Evolutionary conservation across 345 rosid genomes (phyloP).

Genomic region (Psidium friedrichsthalianum): DNA sequence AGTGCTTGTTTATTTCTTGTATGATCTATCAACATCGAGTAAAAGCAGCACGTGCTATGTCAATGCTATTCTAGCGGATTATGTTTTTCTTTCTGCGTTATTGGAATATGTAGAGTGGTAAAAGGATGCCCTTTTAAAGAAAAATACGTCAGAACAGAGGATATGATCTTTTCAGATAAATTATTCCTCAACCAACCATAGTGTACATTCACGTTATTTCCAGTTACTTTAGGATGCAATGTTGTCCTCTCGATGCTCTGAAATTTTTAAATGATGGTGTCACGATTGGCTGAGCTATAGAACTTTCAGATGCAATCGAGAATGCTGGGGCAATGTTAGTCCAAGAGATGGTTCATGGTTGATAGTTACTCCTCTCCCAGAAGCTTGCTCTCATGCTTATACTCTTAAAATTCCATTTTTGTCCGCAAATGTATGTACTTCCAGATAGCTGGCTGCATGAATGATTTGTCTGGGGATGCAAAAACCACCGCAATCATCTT

Average conservation of each 20-base stretch:
- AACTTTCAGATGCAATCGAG: conserved; percentile 55
- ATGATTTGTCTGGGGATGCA: conserved; percentile 76
- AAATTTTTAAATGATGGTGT: conserved; percentile 81
- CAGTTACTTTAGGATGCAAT: conserved; percentile 35
- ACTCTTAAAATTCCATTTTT: background rate
- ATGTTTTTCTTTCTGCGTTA: no score
- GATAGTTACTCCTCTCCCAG: background rate
- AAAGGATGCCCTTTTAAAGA: no score
- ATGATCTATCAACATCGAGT: no score
- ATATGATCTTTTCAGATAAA: no score
- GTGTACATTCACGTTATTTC: no score
- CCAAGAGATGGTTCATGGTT: conserved; percentile 75
- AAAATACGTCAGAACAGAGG: no score
- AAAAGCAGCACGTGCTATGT: no score
- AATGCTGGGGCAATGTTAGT: conserved; percentile 65
- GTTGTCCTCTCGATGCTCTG: conserved; percentile 42
- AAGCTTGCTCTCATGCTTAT: background rate
- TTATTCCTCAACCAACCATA: no score
- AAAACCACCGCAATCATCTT: conserved; percentile 69
- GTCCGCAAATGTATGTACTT: background rate
- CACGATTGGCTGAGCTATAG: conserved; percentile 19
- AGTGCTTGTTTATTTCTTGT: no score
- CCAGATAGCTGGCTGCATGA: conserved; percentile 73
- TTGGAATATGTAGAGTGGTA: no score
- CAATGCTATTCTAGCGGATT: no score